A percentile compares a stretch with the other conserved stretches of the same genome.
These are phyloP conservation scores for Daedaleopsis sinensis DNA, from an alignment of 768 basidiomycete species.

Conservation along the genomic window DNA sequence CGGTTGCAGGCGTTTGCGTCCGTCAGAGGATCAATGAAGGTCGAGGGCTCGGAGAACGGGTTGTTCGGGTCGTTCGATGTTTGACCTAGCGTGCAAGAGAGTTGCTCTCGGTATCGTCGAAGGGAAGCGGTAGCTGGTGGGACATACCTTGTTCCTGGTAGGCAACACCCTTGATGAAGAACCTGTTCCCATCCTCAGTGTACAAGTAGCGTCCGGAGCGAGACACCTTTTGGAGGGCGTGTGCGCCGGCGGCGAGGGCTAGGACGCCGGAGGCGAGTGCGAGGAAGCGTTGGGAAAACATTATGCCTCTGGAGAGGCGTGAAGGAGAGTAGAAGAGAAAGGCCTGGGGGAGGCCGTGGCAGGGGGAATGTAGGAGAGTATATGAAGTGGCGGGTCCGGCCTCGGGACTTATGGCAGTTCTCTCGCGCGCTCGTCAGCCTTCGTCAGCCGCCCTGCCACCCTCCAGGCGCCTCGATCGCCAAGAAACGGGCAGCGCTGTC, in stretches of 20 bases:
- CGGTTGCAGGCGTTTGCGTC: slow-evolving; percentile 68
- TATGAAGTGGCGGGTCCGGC: slow-evolving; percentile 1
- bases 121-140: not conserved
- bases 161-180: slow-evolving; percentile 87
- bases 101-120: not conserved
- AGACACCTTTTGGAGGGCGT: slow-evolving; percentile 70
- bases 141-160: slow-evolving; percentile 79
- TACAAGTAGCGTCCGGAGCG: slow-evolving; percentile 83
- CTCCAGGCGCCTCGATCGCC: too few species aligned
- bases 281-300: slow-evolving; percentile 28
- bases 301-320: slow-evolving; percentile 13
- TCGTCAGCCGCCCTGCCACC: too few species aligned
- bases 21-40: slow-evolving; percentile 80
- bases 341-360: slow-evolving; percentile 10
- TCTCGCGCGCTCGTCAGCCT: too few species aligned
- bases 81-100: slow-evolving; percentile 32
- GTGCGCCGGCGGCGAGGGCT: slow-evolving; percentile 49
- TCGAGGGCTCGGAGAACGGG: slow-evolving; percentile 70
- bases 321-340: slow-evolving; percentile 7
- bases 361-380: slow-evolving; percentile 8
- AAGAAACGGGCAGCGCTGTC: too few species aligned
- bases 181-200: slow-evolving; percentile 69
- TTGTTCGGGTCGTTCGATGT: slow-evolving; percentile 52
- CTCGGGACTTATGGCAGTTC: not conserved
- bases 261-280: slow-evolving; percentile 41